Percentiles rank a stretch among this genome's conserved stretches.
phyloP scores from a whole-genome alignment of 495 filamentous ascomycete species.

The Schizothecium vesticola region DNA sequence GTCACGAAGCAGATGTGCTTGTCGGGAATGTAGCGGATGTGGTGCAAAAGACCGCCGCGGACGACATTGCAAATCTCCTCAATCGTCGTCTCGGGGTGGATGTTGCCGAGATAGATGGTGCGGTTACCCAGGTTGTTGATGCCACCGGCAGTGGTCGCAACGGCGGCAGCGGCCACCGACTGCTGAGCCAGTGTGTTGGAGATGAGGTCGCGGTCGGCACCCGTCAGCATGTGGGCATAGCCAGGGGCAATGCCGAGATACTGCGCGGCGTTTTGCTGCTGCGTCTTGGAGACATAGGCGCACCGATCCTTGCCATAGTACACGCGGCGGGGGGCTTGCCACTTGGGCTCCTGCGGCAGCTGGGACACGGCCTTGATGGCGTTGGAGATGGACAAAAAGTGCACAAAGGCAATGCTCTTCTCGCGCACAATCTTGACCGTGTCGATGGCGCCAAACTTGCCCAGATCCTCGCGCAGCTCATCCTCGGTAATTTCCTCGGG shows the following conservation, averaged over 20 bases:
- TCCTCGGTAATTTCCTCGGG: conserved; percentile 86
- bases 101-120: conserved; percentile 97
- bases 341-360: conserved; percentile 91
- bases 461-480: conserved; percentile 88
- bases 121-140: conserved; percentile 96
- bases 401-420: conserved; percentile 97
- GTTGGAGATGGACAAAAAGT: conserved; percentile 95
- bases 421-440: conserved; percentile 97
- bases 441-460: conserved; percentile 94
- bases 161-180: conserved; percentile 92
- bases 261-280: conserved; percentile 98
- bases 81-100: conserved; percentile 96
- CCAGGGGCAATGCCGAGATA: conserved; percentile 97
- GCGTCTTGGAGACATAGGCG: conserved; percentile 98
- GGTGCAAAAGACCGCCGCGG: conserved; percentile 85
- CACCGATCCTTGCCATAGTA: conserved; percentile 99
- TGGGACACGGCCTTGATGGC: conserved; percentile 98
- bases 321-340: conserved; percentile 90
- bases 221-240: conserved; percentile 92
- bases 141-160: conserved; percentile 91
- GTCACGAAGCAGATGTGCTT: conserved; percentile 99
- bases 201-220: conserved; percentile 90
- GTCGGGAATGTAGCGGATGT: conserved; percentile 98
- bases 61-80: conserved; percentile 99
- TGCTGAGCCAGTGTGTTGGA: conserved; percentile 94